Evolutionary conservation across 495 filamentous ascomycete species (phyloP), one percentile per base, ranked within the genome.

Genomic region (Aspergillus leporis): DNA sequence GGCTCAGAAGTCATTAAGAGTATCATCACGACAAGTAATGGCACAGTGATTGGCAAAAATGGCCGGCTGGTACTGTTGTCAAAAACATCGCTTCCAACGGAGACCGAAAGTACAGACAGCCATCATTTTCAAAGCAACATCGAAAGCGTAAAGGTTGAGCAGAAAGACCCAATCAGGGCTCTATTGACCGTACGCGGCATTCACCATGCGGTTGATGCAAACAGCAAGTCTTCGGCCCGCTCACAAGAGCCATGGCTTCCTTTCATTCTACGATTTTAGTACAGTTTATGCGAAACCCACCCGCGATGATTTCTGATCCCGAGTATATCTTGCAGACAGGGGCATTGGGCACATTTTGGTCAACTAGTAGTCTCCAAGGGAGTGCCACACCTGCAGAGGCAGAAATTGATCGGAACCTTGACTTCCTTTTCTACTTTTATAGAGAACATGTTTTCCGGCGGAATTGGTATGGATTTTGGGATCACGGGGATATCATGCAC

Each of bases 381-480:
- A 18, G 14, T 61, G 18, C 36, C 62, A 2, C 16, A 55, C n/a
- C 43, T 51, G 1, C 55, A 52, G 9, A 68, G 63, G 10, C 53
- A 63, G 2, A 56, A 58, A 0, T 43, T 63, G 0, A 70, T 81
- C 14, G 75, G 79, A 54, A 59, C 45, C 69, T 83, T 9, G 62
- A 76, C 34, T 75, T 80, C 50, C 61, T 83, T 0, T 74, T 77
- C 50, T 66, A 70, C 0, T 81, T 72, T 55, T 81, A 81, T 61
- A 60, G 72, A n/a, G 65, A 60, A 3, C 80, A 83, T 49, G 64
- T 81, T 43, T 68, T 74, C 30, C 67, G 77, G 32, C 64, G 74
- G 3, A 63, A 71, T 22, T 83, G 80, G 80, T 81, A 81, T 45
- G 80, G 80, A 3, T 83, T 83, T 67, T 77, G 71, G 69, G 78